phyloP scores from a whole-genome alignment of 352 stramenopile genomes.

The Pythium apleroticum region DNA sequence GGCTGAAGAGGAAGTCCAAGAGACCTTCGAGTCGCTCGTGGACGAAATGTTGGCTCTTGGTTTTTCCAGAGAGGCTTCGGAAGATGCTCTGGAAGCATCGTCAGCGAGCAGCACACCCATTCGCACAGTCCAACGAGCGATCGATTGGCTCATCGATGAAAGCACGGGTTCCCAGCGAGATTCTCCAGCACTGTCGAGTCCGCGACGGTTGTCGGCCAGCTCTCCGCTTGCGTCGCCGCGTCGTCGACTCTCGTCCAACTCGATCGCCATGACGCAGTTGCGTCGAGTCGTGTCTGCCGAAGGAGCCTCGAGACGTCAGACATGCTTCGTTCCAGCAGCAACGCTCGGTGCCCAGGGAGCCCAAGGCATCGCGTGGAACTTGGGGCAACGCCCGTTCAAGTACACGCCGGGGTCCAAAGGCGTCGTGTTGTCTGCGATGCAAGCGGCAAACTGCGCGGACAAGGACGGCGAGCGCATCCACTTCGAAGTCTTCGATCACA shows the following conservation, averaged over 20 bases:
- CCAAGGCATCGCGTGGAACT: slow-evolving; percentile 71
- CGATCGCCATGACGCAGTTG: not conserved
- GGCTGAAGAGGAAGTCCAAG: not conserved
- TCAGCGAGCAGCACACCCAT: slow-evolving; percentile 24
- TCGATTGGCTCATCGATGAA: slow-evolving; percentile 45
- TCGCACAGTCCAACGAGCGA: slow-evolving; percentile 28
- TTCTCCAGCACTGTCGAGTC: slow-evolving; percentile 13
- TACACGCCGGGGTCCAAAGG: slow-evolving; percentile 30
- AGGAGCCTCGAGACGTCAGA: not conserved
- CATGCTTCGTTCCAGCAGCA: slow-evolving; percentile 25
- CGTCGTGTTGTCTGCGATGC: slow-evolving; percentile 35
- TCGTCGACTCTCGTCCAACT: slow-evolving; percentile 17
- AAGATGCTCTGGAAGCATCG: slow-evolving; percentile 35
- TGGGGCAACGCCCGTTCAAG: slow-evolving; percentile 63
- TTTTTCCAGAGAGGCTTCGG: slow-evolving; percentile 40
- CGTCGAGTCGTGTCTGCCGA: not conserved
- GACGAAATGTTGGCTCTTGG: slow-evolving; percentile 54
- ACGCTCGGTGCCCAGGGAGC: slow-evolving; percentile 55
- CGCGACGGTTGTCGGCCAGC: slow-evolving; percentile 15
- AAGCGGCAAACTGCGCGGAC: slow-evolving; percentile 28
- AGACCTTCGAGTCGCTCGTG: slow-evolving; percentile 46
- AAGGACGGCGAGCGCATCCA: slow-evolving; percentile 22
- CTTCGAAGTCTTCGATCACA: slow-evolving; percentile 68
- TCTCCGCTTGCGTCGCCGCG: slow-evolving; percentile 22
- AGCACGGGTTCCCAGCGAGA: not conserved